Base-by-base conservation (phyloP, 2,329 filamentous ascomycete genomes). In the Nectriaceae sp. region DNA sequence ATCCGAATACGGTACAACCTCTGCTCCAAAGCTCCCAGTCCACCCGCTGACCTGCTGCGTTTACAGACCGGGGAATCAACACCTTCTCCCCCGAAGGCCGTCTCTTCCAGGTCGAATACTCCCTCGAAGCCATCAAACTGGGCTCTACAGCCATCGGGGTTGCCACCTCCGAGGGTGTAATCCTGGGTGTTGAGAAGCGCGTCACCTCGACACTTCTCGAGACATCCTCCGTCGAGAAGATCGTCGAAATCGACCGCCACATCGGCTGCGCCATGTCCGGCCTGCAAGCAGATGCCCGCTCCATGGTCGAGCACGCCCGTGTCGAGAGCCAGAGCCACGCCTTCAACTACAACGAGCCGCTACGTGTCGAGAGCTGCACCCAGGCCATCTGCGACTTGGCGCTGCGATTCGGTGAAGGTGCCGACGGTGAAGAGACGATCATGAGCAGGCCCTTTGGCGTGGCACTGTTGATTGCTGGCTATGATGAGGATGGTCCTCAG, bases 91-190 rank as follows among this genome's bases (percentile, higher is more conserved):
- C 94, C 53, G 94, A 99, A 83, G 94, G 94, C 68, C 94, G 94
- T 75, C 89, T 99, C 73, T 99, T 99, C 84, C 94, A 99, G 80
- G 94, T 99, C 79, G 94, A 99, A 88, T 99, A 99, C 85, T 97
- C 94, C 52, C 88, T 99, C 73, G 94, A 99, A 80, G 94, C 94
- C 75, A 99, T 99, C 84, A 99, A 99, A 81, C 89, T 97, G 61
- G 94, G 94, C 62, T 96, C 90, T 65, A 99, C 94, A 62, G 94
- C 94, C 68, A 99, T 99, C 76, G 94, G 94, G 65, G 92, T 99
- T 60, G 91, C 94, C 65, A 99, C 94, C 41, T 89, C 90, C 49
- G 89, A 95, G 70, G 94, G 94, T 67, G 92, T 97, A 54, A 88
- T 99, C 68, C 87, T 99, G 43, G 94, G 94, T 62, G 94, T 99